Percentiles rank a stretch among this genome's conserved stretches.
Evolutionary conservation across 345 rosid genomes (phyloP).

Genomic region (Cardamine occulta): DNA sequence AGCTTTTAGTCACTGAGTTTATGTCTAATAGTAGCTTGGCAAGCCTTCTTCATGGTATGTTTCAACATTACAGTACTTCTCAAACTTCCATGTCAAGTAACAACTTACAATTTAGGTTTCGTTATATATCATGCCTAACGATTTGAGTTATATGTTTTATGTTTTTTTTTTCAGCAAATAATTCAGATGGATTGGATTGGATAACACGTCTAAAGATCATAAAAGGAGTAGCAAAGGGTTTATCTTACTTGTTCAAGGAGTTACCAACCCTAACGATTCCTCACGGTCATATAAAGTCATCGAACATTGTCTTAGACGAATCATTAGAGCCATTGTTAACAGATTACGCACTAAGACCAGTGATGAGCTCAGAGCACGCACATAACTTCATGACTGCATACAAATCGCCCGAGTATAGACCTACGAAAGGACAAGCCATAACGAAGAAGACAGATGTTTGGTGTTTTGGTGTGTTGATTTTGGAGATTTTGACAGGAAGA

Average conservation of each 20-base stretch:
- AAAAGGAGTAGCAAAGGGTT: conserved; percentile 63
- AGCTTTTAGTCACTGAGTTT: conserved; percentile 61
- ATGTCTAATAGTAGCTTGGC: conserved; percentile 66
- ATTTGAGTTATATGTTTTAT: neutral
- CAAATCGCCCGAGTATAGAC: conserved; percentile 71
- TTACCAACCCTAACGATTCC: conserved; percentile 62
- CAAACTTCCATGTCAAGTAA: neutral
- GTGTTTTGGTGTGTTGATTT: conserved; percentile 67
- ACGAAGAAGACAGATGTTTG: conserved; percentile 68
- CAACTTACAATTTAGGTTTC: neutral
- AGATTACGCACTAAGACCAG: conserved; percentile 66
- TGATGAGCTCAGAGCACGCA: conserved; percentile 65
- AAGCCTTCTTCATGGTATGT: conserved; percentile 66
- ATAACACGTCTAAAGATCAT: conserved; percentile 58
- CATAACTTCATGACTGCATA: conserved; percentile 65
- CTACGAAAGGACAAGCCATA: conserved; percentile 37
- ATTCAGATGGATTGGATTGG: conserved; percentile 61
- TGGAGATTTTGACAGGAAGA: conserved; percentile 67
- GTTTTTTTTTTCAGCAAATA: conserved; percentile 50
- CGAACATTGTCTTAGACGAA: conserved; percentile 64
- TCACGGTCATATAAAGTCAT: conserved; percentile 79
- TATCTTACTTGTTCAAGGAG: conserved; percentile 58
- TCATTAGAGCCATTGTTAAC: conserved; percentile 58
- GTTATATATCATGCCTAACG: neutral
- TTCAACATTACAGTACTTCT: neutral